Base-by-base conservation (phyloP, 1,139 yeast genomes). In the Sugiyamaella castrensis region DNA sequence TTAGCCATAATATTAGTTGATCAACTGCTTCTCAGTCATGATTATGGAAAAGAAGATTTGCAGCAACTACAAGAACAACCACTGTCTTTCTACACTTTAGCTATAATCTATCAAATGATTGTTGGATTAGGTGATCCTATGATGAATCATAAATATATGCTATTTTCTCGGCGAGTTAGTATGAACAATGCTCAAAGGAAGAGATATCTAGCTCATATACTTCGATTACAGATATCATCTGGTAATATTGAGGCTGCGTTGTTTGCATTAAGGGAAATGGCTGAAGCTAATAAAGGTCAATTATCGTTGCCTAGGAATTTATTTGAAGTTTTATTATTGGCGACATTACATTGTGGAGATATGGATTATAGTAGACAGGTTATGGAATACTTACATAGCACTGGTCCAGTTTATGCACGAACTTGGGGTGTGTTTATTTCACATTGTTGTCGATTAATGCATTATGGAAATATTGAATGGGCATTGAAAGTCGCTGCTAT, bases 401-500 rank as follows among this genome's bases (percentile, higher is more conserved):
- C 32, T 35, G 58, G 57, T 15, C 52, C 46, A 5, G 57, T 66
- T 2, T 64, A 54, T 43, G 54, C 68, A 1, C 60, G 71, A 10
- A 59, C 68, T 1, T 67, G 71, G 70, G 71, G 70, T 6, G 47
- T 65, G 31, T 62, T 66, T 38, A 42, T 65, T 11, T 55, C 64
- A 9, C 51, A 55, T 6, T 63, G 63, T 1, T 57, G 64, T 24
- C 57, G 58, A 8, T 43, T 46, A 5, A 43, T 43, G 35, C 58
- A 64, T 48, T 60, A 62, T 41, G 52, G 50, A 1, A 61, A 63
- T 1, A 50, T 67, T 9, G 52, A 52, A 16, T 68, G 68, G 67
- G 59, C 64, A 8, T 56, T 57, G 50, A 54, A 58, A 13, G 49
- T 56, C 9, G 69, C 68, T 2, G 56, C 60, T 4, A 53, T 62